These are phyloP conservation scores for Ajuga reptans DNA, from an alignment of 305 asterid genomes.

Conservation along the genomic window DNA sequence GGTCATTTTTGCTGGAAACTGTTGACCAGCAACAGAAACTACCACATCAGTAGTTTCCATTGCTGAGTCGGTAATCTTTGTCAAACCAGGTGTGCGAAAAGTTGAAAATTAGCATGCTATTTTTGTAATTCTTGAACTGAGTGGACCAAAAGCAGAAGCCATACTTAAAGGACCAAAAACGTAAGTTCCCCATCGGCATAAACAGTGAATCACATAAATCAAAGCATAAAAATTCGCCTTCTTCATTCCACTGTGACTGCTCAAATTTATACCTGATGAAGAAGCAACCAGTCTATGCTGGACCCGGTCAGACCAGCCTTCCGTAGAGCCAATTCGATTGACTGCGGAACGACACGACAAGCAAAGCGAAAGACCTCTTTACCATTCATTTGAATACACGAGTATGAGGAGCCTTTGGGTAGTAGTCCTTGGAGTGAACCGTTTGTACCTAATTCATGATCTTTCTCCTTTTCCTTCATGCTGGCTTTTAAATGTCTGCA, in stretches of 20 bases:
- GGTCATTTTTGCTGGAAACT: neutral
- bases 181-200: neutral
- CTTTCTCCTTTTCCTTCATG: conserved; percentile 37
- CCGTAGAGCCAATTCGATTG: conserved; percentile 50
- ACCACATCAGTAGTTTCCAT: neutral
- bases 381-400: conserved; percentile 76
- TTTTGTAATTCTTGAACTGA: neutral
- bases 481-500: conserved; percentile 59
- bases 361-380: conserved; percentile 82
- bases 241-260: neutral
- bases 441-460: conserved; percentile 38
- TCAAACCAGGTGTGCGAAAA: neutral
- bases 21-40: neutral
- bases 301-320: conserved; percentile 59
- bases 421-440: conserved; percentile 52
- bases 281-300: conserved; percentile 63
- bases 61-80: neutral
- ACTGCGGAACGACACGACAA: conserved; percentile 58
- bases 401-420: conserved; percentile 47
- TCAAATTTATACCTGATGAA: conserved; percentile 54
- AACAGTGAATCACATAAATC: neutral
- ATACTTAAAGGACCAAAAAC: neutral
- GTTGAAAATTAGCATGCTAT: neutral
- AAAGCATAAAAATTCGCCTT: neutral
- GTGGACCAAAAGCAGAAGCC: neutral